These are phyloP conservation scores for Zygoascus flipseniorum DNA, from an alignment of 805 yeast species.

Conservation along the genomic window DNA sequence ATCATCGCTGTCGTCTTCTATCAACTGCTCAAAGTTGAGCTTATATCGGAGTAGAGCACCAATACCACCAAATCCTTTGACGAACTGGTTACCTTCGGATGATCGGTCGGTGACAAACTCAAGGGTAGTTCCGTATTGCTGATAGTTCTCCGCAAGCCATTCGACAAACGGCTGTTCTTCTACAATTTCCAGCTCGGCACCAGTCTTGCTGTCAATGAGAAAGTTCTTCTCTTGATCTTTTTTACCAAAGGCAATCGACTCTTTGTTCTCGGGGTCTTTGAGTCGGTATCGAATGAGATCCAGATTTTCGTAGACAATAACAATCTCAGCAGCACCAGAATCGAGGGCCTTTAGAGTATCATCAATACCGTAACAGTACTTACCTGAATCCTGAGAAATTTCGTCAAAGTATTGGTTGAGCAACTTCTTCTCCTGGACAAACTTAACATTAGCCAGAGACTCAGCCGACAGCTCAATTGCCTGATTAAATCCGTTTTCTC, in stretches of 20 bases:
- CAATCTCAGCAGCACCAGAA: constrained; percentile 88
- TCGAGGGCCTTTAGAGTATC: constrained; percentile 96
- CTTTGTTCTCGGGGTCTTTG: constrained; percentile 75
- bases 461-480: constrained; percentile 98
- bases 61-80: constrained; percentile 96
- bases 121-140: constrained; percentile 85
- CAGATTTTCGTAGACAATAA: constrained; percentile 89
- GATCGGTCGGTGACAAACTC: constrained; percentile 96
- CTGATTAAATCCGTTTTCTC: constrained; percentile 98
- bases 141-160: constrained; percentile 97
- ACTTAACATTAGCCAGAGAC: constrained; percentile 92
- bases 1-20: constrained; percentile 82
- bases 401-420: constrained; percentile 90
- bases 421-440: constrained; percentile 95
- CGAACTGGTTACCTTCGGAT: constrained; percentile 98
- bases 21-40: constrained; percentile 93
- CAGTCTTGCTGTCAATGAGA: constrained; percentile 74
- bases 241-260: constrained; percentile 60
- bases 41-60: constrained; percentile 95
- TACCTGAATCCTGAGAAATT: constrained; percentile 94
- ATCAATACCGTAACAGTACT: constrained; percentile 94
- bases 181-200: constrained; percentile 83
- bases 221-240: constrained; percentile 71
- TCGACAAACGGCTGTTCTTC: constrained; percentile 82
- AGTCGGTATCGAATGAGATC: constrained; percentile 75